phyloP scores from a whole-genome alignment of 2,329 filamentous ascomycete species.

The Chrysosporium queenslandicum region DNA sequence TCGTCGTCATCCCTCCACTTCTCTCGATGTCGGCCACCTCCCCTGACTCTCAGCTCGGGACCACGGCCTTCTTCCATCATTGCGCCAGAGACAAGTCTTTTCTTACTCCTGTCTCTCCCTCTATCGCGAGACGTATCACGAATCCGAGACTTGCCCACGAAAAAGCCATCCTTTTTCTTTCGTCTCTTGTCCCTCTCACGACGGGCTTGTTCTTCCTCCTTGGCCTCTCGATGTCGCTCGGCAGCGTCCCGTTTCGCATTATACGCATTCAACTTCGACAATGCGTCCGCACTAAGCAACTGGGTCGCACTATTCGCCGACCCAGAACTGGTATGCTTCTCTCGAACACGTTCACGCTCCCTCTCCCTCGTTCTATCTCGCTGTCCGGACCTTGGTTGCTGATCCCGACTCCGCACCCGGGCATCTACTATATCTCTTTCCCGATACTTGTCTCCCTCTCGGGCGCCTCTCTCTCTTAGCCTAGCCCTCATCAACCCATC shows the following conservation, averaged over 20 bases:
- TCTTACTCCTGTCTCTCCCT: constrained; percentile 33
- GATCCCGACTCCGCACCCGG: constrained; percentile 3
- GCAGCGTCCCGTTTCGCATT: constrained; percentile 47
- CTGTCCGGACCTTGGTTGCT: background rate
- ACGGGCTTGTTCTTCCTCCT: constrained; percentile 21
- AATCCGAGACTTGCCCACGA: constrained; percentile 16
- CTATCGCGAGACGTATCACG: constrained; percentile 15
- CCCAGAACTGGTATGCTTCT: constrained; percentile 34
- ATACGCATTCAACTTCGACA: constrained; percentile 56
- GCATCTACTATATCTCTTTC: constrained; percentile 15
- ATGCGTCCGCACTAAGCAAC: constrained; percentile 44
- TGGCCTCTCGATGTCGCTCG: constrained; percentile 35
- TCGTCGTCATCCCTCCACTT: constrained; percentile 29
- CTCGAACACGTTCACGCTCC: constrained; percentile 15
- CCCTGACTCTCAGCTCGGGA: constrained; percentile 44
- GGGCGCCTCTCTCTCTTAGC: constrained; percentile 21
- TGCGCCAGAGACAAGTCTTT: constrained; percentile 59
- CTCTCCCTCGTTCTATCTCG: constrained; percentile 6
- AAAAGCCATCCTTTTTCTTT: constrained; percentile 17
- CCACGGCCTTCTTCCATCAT: constrained; percentile 56
- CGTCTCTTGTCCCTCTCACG: constrained; percentile 30
- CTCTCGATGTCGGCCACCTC: constrained; percentile 36
- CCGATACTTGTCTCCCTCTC: constrained; percentile 17
- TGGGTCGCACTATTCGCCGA: constrained; percentile 36
- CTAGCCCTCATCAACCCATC: constrained; percentile 15